Percentiles rank a stretch among this genome's conserved stretches.
phyloP scores from a whole-genome alignment of 1,284 basidiomycete genomes.

The Irpex sp. region DNA sequence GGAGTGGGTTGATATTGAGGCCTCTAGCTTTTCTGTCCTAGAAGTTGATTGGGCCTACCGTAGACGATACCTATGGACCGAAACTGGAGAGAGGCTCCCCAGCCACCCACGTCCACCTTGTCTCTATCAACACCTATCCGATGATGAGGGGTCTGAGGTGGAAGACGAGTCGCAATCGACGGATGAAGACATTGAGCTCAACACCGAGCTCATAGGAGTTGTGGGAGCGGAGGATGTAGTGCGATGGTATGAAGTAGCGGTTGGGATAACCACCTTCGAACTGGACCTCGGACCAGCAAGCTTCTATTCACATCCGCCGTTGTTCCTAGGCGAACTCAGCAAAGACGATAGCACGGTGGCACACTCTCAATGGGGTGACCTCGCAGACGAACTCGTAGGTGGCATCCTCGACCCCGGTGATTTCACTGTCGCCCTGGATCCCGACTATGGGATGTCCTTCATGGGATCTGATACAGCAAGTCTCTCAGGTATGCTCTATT shows the following conservation, averaged over 20 bases:
- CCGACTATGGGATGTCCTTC: constrained; percentile 6
- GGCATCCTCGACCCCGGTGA: constrained; percentile 20
- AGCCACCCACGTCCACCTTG: constrained; percentile 23
- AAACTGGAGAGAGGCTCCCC: constrained; percentile 10
- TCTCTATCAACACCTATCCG: constrained; percentile 22
- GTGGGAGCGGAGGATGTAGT: constrained; percentile 23
- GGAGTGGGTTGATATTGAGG: constrained; percentile 20
- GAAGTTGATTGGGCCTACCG: constrained; percentile 25
- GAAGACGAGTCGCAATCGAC: neutral
- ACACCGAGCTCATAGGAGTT: constrained; percentile 22
- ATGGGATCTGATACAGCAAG: constrained; percentile 15
- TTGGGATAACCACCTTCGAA: constrained; percentile 18
- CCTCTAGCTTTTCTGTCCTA: constrained; percentile 17
- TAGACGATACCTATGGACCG: constrained; percentile 14
- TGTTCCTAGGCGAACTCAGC: constrained; percentile 5
- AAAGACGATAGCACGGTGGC: constrained; percentile 9
- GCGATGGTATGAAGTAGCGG: constrained; percentile 25
- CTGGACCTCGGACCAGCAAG: neutral
- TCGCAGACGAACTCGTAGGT: constrained; percentile 21
- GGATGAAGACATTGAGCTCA: constrained; percentile 22
- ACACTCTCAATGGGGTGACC: constrained; percentile 21
- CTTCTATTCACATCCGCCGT: neutral
- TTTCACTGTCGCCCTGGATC: constrained; percentile 9
- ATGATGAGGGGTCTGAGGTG: constrained; percentile 11
- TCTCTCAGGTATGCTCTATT: no score